Evolutionary conservation across 2,329 filamentous ascomycete genomes (phyloP), one percentile per base, ranked within the genome.

Genomic region (Aspergillus fijiensis): DNA sequence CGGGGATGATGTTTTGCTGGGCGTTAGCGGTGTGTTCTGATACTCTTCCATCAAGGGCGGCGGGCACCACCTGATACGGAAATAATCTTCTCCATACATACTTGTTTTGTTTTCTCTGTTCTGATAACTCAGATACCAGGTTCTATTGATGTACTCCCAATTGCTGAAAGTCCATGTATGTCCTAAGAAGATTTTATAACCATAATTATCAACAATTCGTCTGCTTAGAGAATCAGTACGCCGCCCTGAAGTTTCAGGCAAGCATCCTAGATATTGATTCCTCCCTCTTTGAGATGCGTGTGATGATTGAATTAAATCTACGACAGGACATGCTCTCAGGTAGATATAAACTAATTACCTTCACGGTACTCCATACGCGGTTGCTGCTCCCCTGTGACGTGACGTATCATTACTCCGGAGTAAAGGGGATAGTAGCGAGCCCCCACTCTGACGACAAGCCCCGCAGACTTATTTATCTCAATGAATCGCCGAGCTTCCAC

Each of bases 391-490:
- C 56, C 57, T 58, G 60, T 62, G 62, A 63, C 60, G 62, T 62
- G 60, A 33, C 25, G 14, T 48, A 47, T 50, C 49, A 16, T 25
- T 50, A 50, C 42, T 45, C 53, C 53, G 45, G 53, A 48, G 53
- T 48, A 29, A 48, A 48, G 21, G 53, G 27, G 60, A 62, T 62
- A 56, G 59, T 62, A 56, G 59, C 60, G 63, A 50, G 54, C 58
- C 67, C 65, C 65, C 67, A 69, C 67, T 69, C 64, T 67, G 65
- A 68, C 59, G 58, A 62, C 59, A 55, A 65, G 60, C 67, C 65
- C 67, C 65, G 63, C 66, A 58, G 51, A 61, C 63, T 60, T 64
- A 64, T 65, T 67, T 66, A 64, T 67, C 61, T 50, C 35, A 52
- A 63, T 61, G 33, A 33, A 45, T 49, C 49, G 48, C 59, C 42